A percentile compares a stretch with the other conserved stretches of the same genome.
phyloP scores from a whole-genome alignment of 2,329 filamentous ascomycete genomes.

The Aspergillus glaucus region DNA sequence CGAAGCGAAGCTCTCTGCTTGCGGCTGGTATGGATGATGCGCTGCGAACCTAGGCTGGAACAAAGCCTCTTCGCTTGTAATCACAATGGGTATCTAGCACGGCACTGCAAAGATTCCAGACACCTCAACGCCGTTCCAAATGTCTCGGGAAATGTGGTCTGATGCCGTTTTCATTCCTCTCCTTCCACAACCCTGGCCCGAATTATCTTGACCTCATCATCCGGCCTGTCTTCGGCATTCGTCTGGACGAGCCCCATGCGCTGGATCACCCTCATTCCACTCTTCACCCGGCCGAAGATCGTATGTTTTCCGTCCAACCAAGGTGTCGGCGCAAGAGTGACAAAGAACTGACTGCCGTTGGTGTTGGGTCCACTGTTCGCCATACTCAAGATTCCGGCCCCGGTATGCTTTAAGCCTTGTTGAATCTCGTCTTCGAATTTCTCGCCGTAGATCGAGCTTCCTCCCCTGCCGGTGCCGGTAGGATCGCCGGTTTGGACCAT shows the following conservation, averaged over 20 bases:
- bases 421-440: constrained; percentile 92
- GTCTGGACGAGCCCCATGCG: constrained; percentile 85
- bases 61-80: background rate
- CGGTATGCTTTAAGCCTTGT: constrained; percentile 74
- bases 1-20: background rate
- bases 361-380: constrained; percentile 90
- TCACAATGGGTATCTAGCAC: background rate
- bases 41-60: background rate
- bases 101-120: background rate
- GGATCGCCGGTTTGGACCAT: constrained; percentile 96
- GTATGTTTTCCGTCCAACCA: constrained; percentile 98
- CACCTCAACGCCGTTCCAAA: background rate
- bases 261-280: constrained; percentile 74
- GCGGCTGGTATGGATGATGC: background rate
- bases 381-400: constrained; percentile 92
- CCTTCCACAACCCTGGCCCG: constrained; percentile 64
- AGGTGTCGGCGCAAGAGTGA: constrained; percentile 87
- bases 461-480: constrained; percentile 86
- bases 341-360: constrained; percentile 93
- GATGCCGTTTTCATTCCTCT: constrained; percentile 27
- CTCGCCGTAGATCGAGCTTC: constrained; percentile 81
- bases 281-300: constrained; percentile 87
- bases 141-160: background rate
- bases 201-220: constrained; percentile 75
- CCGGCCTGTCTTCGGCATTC: constrained; percentile 69